Conservation (phyloP, 2,329 filamentous ascomycete genomes). For the Exophiala sideris region DNA sequence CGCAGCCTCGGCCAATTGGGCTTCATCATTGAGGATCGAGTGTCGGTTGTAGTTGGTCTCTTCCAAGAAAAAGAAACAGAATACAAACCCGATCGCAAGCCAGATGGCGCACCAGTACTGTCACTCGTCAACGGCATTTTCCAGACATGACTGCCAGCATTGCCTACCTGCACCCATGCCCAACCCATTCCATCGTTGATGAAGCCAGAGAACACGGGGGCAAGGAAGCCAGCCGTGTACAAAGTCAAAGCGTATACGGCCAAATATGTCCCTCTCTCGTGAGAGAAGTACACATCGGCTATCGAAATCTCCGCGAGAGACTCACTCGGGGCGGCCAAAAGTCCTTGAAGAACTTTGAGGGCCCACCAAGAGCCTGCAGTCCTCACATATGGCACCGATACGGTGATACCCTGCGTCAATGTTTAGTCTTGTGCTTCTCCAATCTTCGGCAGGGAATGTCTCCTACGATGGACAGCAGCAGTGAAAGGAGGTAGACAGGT, state of each 20-base stretch:
- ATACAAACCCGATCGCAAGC: conserved; percentile 10
- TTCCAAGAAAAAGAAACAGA: conserved; percentile 20
- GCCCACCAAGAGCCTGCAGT: neutral
- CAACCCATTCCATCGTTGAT: neutral
- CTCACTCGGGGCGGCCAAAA: neutral
- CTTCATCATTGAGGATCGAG: neutral
- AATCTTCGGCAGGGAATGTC: no score
- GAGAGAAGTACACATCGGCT: neutral
- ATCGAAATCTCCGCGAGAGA: neutral
- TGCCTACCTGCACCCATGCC: neutral
- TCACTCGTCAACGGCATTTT: neutral
- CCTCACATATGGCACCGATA: neutral
- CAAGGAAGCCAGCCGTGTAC: neutral
- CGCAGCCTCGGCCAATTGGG: neutral
- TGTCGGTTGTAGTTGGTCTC: conserved; percentile 19
- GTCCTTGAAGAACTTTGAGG: neutral
- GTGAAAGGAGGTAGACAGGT: no score
- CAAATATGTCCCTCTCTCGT: neutral
- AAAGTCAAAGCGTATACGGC: neutral
- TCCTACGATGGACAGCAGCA: no score
- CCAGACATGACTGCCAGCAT: neutral
- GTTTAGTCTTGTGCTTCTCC: neutral
- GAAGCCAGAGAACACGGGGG: neutral
- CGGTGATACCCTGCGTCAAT: neutral
- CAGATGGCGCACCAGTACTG: conserved; percentile 18